Base-by-base conservation (phyloP, 2,329 filamentous ascomycete genomes). In the Xylariaceae sp. region DNA sequence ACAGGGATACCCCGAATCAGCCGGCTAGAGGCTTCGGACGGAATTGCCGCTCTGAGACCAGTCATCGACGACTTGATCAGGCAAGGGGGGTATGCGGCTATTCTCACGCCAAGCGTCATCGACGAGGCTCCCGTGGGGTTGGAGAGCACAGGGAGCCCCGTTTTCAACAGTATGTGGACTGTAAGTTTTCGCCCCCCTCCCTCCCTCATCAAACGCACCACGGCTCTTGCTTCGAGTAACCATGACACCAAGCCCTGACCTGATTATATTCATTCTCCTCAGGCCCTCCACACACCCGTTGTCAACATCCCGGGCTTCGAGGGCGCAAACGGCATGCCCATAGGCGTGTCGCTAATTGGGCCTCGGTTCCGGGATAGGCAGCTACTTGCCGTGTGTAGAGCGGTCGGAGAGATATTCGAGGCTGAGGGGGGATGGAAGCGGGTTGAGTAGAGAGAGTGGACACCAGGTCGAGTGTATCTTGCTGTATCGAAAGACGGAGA, bases 221-320 rank as follows among this genome's bases (percentile, higher is more conserved):
- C n/a, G n/a, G n/a, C n/a, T n/a, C n/a, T n/a, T n/a, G n/a, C n/a
- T n/a, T n/a, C n/a, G n/a, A n/a, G n/a, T n/a, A n/a, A n/a, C n/a
- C 16, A 17, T 13, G 9, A 31, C 15, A 14, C 14, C 3, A 3
- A 11, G 11, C 3, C 17, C 9, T n/a, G 9, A 5, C 6, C 9
- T 7, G 5, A 15, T 31, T 24, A 13, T 24, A 13, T 16, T 5
- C 3, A 12, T 23, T 11, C 33, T 44, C 31, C 35, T 18, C 8
- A 67, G 62, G 64, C 63, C 9, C 58, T 83, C 11, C 79, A 84
- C 44, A 72, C 68, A 1, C 80, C 80, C 0, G 74, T 78, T 0
- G 58, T 83, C n/a, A 83, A 83, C 43, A 56, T 84, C 0, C 78
- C 78, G 0, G 79, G 78, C 0, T 83, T 84, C 47, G 58, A 65